Conservation (phyloP, 768 basidiomycete species). For the Mycena epipterygia region DNA sequence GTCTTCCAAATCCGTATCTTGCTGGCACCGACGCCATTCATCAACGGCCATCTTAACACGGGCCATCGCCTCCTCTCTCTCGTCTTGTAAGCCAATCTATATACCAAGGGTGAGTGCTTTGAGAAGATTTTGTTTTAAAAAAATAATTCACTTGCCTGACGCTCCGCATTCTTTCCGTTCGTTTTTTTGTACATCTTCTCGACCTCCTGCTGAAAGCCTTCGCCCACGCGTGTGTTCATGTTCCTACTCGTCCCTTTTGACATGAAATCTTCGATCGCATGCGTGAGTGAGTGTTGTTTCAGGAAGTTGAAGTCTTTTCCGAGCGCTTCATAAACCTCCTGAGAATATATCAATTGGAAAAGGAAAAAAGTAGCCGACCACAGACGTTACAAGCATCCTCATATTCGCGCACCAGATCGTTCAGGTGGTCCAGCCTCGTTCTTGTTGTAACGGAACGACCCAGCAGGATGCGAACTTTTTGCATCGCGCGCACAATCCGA, state of each 20-base stretch:
- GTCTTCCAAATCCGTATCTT: neutral
- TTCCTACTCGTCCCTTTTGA: slow-evolving; percentile 13
- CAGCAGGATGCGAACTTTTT: slow-evolving; percentile 10
- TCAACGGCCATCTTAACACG: slow-evolving; percentile 18
- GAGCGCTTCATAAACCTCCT: neutral
- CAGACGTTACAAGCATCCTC: slow-evolving; percentile 7
- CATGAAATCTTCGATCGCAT: slow-evolving; percentile 5
- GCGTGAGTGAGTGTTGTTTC: slow-evolving; percentile 14
- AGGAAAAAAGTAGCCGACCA: neutral
- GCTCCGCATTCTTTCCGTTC: slow-evolving; percentile 21
- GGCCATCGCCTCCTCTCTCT: slow-evolving; percentile 17
- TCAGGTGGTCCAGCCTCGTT: slow-evolving; percentile 2
- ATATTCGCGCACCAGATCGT: slow-evolving; percentile 3
- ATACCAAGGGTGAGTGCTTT: neutral
- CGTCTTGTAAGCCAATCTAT: slow-evolving; percentile 15
- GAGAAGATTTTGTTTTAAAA: neutral
- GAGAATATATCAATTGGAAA: slow-evolving; percentile 3
- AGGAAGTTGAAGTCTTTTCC: too few species aligned
- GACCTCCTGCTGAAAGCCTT: slow-evolving; percentile 25
- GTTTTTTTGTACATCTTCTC: slow-evolving; percentile 20
- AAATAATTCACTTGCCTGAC: slow-evolving; percentile 8
- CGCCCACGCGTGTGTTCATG: slow-evolving; percentile 17
- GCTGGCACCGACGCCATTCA: neutral
- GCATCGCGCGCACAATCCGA: slow-evolving; percentile 11
- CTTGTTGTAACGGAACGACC: slow-evolving; percentile 10